Evolutionary conservation across 2,329 filamentous ascomycete species (phyloP).

Genomic region (Cadophora sp.): DNA sequence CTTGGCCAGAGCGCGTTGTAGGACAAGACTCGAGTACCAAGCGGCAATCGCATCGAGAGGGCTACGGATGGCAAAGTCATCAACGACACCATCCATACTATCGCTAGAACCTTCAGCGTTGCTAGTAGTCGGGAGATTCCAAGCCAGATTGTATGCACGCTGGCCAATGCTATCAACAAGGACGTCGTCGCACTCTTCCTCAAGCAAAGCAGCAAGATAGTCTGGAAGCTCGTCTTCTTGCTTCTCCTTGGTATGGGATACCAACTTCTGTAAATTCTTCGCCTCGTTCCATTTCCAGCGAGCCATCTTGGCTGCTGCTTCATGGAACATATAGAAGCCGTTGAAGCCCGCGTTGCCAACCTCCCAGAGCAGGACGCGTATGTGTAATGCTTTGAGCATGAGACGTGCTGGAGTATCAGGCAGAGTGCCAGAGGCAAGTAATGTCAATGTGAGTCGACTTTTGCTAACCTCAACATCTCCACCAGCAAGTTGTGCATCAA

Average conservation of each 20-base stretch:
- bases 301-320: slow-evolving; percentile 75
- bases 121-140: slow-evolving; percentile 79
- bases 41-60: slow-evolving; percentile 90
- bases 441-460: slow-evolving; percentile 81
- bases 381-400: slow-evolving; percentile 92
- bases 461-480: slow-evolving; percentile 90
- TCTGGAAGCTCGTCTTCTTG: slow-evolving; percentile 71
- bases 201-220: slow-evolving; percentile 77
- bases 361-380: slow-evolving; percentile 88
- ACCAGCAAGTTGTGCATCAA: slow-evolving; percentile 91
- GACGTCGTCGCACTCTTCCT: slow-evolving; percentile 82
- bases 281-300: slow-evolving; percentile 83
- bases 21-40: slow-evolving; percentile 81
- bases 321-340: slow-evolving; percentile 68
- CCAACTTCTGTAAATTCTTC: slow-evolving; percentile 63
- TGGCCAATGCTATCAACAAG: slow-evolving; percentile 80
- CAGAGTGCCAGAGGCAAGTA: slow-evolving; percentile 86
- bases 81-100: slow-evolving; percentile 82
- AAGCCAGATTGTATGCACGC: slow-evolving; percentile 87
- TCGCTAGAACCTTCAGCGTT: slow-evolving; percentile 68
- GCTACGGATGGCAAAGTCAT: slow-evolving; percentile 83
- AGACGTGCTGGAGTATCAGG: slow-evolving; percentile 82
- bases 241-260: slow-evolving; percentile 52
- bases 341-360: slow-evolving; percentile 69
- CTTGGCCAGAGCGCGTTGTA: slow-evolving; percentile 72